Percentiles rank a stretch among this genome's conserved stretches.
Evolutionary conservation across 306 rosid species (phyloP).

Genomic region (Sphenostylis stenocarpa): DNA sequence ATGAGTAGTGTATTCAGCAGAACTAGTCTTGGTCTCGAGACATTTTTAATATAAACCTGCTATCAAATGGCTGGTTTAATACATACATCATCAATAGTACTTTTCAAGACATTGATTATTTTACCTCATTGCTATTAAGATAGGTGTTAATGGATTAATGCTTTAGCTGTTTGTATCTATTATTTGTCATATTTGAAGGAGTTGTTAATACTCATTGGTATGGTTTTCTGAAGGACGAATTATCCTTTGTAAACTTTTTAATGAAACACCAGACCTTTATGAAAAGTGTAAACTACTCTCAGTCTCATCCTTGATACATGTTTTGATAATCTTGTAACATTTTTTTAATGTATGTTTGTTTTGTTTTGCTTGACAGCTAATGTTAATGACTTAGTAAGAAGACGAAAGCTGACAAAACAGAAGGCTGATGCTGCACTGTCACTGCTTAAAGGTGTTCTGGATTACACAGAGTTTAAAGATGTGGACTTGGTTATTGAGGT

Average conservation of each 20-base stretch:
- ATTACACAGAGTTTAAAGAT: slow-evolving; percentile 80
- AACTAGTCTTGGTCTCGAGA: not conserved
- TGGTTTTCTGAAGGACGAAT: slow-evolving; percentile 2
- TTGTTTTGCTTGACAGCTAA: slow-evolving; percentile 57
- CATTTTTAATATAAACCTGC: not conserved
- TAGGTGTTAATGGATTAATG: not conserved
- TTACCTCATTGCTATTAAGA: not conserved
- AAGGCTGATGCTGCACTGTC: slow-evolving; percentile 65
- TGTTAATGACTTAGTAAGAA: slow-evolving; percentile 63
- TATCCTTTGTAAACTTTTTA: not conserved
- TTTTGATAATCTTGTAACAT: not conserved
- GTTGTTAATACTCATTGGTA: not conserved
- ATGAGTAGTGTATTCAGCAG: not conserved
- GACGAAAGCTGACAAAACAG: slow-evolving; percentile 65
- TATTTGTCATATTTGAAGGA: not conserved
- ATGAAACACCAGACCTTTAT: not conserved
- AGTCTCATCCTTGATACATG: not conserved
- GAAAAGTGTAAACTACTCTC: slow-evolving; percentile 10
- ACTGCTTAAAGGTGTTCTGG: slow-evolving; percentile 81
- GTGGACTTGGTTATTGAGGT: slow-evolving; percentile 97
- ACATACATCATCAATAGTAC: not conserved
- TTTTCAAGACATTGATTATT: slow-evolving; percentile 1
- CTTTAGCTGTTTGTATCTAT: not conserved
- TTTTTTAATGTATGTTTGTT: slow-evolving; percentile 7
- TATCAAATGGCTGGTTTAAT: slow-evolving; percentile 4